A percentile compares a stretch with the other conserved stretches of the same genome.
Evolutionary conservation across 305 asterid genomes (phyloP).

Genomic region (Fraxinus ornus): DNA sequence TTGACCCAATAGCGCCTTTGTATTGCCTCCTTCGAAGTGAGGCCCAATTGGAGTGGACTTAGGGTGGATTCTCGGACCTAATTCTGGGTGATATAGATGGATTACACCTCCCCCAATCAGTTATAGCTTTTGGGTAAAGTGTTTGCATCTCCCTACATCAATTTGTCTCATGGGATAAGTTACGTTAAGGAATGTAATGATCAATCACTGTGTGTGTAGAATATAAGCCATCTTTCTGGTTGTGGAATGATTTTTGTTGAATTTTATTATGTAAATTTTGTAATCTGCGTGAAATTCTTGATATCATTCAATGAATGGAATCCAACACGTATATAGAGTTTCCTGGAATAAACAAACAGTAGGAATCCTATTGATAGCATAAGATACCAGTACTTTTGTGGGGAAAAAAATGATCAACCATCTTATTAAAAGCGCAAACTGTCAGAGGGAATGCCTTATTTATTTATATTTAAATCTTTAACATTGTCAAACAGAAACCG

Average conservation of each 20-base stretch:
- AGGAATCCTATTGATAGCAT: neutral
- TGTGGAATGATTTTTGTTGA: neutral
- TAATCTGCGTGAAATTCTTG: neutral
- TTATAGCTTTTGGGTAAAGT: neutral
- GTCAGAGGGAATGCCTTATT: neutral
- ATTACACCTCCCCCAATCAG: neutral
- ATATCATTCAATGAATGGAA: neutral
- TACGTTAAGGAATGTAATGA: neutral
- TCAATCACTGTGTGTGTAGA: neutral
- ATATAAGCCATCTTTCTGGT: neutral
- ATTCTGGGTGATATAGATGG: neutral
- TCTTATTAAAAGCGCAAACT: neutral
- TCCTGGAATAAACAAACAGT: neutral
- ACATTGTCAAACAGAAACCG: neutral
- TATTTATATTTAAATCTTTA: neutral
- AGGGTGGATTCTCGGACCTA: neutral
- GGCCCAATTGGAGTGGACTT: neutral
- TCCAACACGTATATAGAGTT: neutral
- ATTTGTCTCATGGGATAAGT: neutral
- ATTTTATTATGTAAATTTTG: neutral
- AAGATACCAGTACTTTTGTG: neutral
- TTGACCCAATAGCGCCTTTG: neutral
- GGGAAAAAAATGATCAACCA: neutral
- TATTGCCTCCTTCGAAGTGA: neutral
- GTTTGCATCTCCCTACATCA: neutral